phyloP scores from a whole-genome alignment of 306 rosid genomes.

The Sicyos edulis region DNA sequence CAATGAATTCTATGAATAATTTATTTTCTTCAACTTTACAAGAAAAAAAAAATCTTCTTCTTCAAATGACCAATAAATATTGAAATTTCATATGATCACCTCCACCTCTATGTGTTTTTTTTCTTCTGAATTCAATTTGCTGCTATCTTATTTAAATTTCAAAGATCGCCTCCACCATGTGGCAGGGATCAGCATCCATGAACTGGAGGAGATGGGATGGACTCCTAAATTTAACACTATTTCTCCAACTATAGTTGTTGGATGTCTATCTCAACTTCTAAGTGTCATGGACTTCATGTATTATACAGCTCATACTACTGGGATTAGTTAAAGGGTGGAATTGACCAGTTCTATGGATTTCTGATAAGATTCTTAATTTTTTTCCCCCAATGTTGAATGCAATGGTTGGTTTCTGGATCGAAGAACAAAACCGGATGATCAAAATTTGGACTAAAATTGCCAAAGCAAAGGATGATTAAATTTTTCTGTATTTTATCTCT shows the following conservation, averaged over 20 bases:
- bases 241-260: not conserved
- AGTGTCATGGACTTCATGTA: not conserved
- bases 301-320: not conserved
- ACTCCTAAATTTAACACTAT: not conserved
- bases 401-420: not conserved
- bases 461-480: not conserved
- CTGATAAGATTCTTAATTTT: not conserved
- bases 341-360: not conserved
- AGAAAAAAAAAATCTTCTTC: too few species aligned
- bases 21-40: too few species aligned
- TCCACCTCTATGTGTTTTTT: not conserved
- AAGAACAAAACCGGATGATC: not conserved
- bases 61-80: not conserved
- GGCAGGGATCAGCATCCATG: too few species aligned
- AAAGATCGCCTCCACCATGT: too few species aligned
- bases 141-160: not conserved
- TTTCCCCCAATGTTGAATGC: not conserved
- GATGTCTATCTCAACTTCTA: not conserved
- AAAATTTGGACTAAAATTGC: conserved; percentile 3
- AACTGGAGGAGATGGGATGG: conserved; percentile 5
- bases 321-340: not conserved
- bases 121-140: not conserved
- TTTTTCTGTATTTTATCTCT: not conserved
- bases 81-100: conserved; percentile 6
- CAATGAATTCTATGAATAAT: too few species aligned